Evolutionary conservation across 1,139 yeast species (phyloP).

Genomic region (Taiozyma onychis): DNA sequence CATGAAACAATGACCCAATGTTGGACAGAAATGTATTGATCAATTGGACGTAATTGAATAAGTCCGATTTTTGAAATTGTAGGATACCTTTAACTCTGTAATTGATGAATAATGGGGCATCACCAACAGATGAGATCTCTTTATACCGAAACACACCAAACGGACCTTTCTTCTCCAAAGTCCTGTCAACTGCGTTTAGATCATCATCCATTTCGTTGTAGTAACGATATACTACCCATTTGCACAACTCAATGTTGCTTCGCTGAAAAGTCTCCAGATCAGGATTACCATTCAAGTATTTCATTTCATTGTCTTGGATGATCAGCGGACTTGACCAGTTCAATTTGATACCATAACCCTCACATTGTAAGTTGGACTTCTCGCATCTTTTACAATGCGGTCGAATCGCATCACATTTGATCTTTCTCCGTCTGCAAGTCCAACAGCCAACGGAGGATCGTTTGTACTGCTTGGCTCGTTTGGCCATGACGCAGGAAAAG

Average conservation of each 20-base stretch:
- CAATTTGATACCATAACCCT: conserved; percentile 45
- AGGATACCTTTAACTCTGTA: neutral
- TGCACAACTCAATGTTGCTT: conserved; percentile 65
- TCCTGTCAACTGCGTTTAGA: conserved; percentile 41
- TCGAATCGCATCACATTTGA: conserved; percentile 41
- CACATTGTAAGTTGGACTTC: conserved; percentile 37
- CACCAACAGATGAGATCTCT: neutral
- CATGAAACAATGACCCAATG: neutral
- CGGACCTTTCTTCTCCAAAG: conserved; percentile 5
- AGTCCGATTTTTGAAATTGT: neutral
- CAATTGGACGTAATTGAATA: conserved; percentile 1
- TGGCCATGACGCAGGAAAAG: conserved; percentile 5
- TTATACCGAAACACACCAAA: conserved; percentile 6
- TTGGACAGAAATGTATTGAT: neutral
- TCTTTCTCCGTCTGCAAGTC: conserved; percentile 44
- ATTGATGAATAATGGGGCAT: neutral
- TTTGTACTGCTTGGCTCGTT: conserved; percentile 16
- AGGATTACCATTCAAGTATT: conserved; percentile 19
- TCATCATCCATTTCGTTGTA: conserved; percentile 79
- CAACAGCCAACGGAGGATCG: conserved; percentile 49
- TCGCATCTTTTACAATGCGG: conserved; percentile 42
- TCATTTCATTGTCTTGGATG: conserved; percentile 1
- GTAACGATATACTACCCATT: conserved; percentile 54
- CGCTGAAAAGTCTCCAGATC: conserved; percentile 33
- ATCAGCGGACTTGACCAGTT: conserved; percentile 41